A percentile compares a stretch with the other conserved stretches of the same genome.
phyloP scores from a whole-genome alignment of 2,329 filamentous ascomycete genomes.

The Fonsecaea pedrosoi region DNA sequence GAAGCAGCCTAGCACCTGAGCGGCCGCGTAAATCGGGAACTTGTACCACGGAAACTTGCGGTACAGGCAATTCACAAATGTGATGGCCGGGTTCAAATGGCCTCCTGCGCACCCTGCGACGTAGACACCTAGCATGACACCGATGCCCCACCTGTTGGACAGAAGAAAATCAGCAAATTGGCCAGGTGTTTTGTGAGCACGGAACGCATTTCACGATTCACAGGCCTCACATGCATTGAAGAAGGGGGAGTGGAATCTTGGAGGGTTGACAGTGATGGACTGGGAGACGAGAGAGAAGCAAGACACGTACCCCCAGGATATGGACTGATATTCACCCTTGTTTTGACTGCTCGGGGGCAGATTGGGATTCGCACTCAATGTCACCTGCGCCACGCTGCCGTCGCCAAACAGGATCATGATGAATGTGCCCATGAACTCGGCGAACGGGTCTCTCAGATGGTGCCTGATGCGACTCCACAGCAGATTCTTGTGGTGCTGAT shows the following conservation, averaged over 20 bases:
- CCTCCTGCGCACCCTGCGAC: slow-evolving; percentile 61
- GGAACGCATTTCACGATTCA: background rate
- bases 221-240: too few relatives aligned
- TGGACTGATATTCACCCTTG: slow-evolving; percentile 50
- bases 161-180: background rate
- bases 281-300: slow-evolving; percentile 22
- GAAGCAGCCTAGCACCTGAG: slow-evolving; percentile 69
- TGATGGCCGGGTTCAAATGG: slow-evolving; percentile 70
- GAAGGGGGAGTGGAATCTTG: too few relatives aligned
- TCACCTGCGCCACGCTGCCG: slow-evolving; percentile 67
- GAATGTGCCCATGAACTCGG: slow-evolving; percentile 68
- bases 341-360: slow-evolving; percentile 38
- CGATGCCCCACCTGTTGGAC: slow-evolving; percentile 55
- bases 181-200: background rate
- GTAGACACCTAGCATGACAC: slow-evolving; percentile 69
- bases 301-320: slow-evolving; percentile 48
- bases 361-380: slow-evolving; percentile 53
- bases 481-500: slow-evolving; percentile 46
- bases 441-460: slow-evolving; percentile 60
- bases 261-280: background rate
- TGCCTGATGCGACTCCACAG: slow-evolving; percentile 61
- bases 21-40: slow-evolving; percentile 66
- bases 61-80: slow-evolving; percentile 67
- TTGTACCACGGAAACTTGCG: slow-evolving; percentile 66
- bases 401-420: slow-evolving; percentile 69